phyloP scores from a whole-genome alignment of 2,329 filamentous ascomycete genomes.

The Nemania serpens region DNA sequence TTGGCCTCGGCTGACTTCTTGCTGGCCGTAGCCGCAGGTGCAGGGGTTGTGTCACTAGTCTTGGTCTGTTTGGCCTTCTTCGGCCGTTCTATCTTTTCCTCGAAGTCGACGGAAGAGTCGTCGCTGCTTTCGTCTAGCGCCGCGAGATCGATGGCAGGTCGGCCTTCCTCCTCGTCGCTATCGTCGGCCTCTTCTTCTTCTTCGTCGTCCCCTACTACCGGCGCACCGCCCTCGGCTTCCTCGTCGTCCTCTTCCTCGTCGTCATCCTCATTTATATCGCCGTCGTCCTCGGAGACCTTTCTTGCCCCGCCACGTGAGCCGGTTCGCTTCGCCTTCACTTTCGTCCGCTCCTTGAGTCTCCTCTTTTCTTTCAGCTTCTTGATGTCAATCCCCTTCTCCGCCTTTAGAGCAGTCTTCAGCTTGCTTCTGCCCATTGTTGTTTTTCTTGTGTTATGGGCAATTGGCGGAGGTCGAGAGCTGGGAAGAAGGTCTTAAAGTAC shows the following conservation, averaged over 20 bases:
- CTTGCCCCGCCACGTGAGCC: slow-evolving; percentile 30
- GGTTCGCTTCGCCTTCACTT: slow-evolving; percentile 32
- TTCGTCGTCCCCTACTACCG: slow-evolving; percentile 29
- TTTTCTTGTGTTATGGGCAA: slow-evolving; percentile 18
- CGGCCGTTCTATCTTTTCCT: slow-evolving; percentile 67
- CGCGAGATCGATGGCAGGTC: slow-evolving; percentile 50
- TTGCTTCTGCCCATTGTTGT: slow-evolving; percentile 38
- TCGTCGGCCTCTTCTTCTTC: slow-evolving; percentile 33
- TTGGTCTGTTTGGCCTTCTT: slow-evolving; percentile 50
- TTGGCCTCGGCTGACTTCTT: slow-evolving; percentile 39
- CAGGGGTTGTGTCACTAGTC: background rate
- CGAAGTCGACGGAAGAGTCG: slow-evolving; percentile 77
- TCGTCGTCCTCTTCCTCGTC: slow-evolving; percentile 28
- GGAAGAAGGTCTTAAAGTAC: background rate
- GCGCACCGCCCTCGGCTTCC: slow-evolving; percentile 31
- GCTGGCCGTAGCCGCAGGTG: slow-evolving; percentile 47
- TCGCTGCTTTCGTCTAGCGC: slow-evolving; percentile 65
- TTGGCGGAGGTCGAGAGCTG: background rate
- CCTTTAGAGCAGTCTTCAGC: slow-evolving; percentile 38
- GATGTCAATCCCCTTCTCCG: slow-evolving; percentile 38
- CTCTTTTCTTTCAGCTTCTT: slow-evolving; percentile 41
- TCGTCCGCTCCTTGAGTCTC: slow-evolving; percentile 36
- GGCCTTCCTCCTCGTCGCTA: slow-evolving; percentile 33
- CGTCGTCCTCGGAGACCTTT: slow-evolving; percentile 22
- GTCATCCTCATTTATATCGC: slow-evolving; percentile 25